These are phyloP conservation scores for Eragrostis nindensis DNA, from an alignment of 176 grass and related monocot species.

Conservation along the genomic window DNA sequence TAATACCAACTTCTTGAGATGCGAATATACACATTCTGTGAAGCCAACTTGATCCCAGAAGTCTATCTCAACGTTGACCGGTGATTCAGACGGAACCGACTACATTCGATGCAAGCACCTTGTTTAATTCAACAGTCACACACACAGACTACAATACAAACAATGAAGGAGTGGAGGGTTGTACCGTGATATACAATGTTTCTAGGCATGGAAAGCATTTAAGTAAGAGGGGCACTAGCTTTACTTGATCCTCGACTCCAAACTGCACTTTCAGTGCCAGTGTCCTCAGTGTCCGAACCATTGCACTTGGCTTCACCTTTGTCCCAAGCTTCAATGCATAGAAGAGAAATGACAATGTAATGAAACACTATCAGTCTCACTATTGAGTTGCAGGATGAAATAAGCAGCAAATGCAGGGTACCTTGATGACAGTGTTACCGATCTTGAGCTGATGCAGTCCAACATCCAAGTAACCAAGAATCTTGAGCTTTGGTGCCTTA, in stretches of 20 bases:
- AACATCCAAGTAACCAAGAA: conserved; percentile 48
- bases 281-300: conserved; percentile 50
- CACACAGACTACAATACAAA: conserved; percentile 1
- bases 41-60: conserved; percentile 60
- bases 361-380: neutral
- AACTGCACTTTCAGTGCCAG: conserved; percentile 52
- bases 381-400: neutral
- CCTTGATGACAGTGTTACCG: conserved; percentile 55
- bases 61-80: conserved; percentile 12
- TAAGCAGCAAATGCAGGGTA: neutral
- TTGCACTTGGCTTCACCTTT: conserved; percentile 51
- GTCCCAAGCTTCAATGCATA: conserved; percentile 40
- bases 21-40: conserved; percentile 52
- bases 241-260: conserved; percentile 51
- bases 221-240: conserved; percentile 49
- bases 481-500: conserved; percentile 49
- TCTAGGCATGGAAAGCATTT: conserved; percentile 65
- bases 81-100: conserved; percentile 46
- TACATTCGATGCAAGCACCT: conserved; percentile 32
- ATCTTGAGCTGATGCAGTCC: conserved; percentile 57
- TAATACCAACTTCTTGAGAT: conserved; percentile 53
- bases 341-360: conserved; percentile 12
- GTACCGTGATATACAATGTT: conserved; percentile 56
- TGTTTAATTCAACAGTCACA: neutral
- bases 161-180: neutral